Conservation (phyloP, 768 basidiomycete species). For the Podaxis rugospora region DNA sequence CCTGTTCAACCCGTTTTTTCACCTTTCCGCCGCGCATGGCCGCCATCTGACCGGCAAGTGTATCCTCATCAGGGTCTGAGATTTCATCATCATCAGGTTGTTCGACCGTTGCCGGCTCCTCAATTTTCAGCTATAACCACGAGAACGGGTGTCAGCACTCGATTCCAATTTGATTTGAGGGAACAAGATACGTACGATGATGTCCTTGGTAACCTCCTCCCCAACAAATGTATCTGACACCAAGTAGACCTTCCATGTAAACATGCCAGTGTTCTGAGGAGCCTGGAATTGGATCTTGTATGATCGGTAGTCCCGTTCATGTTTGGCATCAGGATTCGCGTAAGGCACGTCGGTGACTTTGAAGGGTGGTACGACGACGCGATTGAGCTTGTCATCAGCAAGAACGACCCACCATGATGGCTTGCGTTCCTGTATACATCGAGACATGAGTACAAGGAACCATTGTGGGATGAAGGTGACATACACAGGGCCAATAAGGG, state of each 20-base stretch:
- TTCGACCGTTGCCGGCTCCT: constrained; percentile 64
- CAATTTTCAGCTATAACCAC: constrained; percentile 71
- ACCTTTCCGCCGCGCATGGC: constrained; percentile 87
- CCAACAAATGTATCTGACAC: constrained; percentile 89
- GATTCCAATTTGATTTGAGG: background rate
- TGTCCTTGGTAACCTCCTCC: constrained; percentile 65
- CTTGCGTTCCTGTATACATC: constrained; percentile 63
- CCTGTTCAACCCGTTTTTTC: constrained; percentile 52
- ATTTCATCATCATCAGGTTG: constrained; percentile 83
- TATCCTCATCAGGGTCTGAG: constrained; percentile 96
- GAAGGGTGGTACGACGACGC: constrained; percentile 82
- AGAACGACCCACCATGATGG: constrained; percentile 92
- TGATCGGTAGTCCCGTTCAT: constrained; percentile 61
- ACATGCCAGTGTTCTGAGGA: constrained; percentile 75
- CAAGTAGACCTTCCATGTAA: constrained; percentile 85
- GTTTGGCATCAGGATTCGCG: constrained; percentile 33
- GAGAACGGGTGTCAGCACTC: background rate
- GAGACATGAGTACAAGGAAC: background rate
- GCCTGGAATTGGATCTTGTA: constrained; percentile 96
- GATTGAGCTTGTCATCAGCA: constrained; percentile 80
- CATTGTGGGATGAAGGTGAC: constrained; percentile 20
- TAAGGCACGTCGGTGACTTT: constrained; percentile 79
- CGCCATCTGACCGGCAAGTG: constrained; percentile 96
- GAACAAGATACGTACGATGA: constrained; percentile 53
- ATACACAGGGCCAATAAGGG: constrained; percentile 85